phyloP scores from a whole-genome alignment of 257 asterid genomes.

The Hygrophila difformis region DNA sequence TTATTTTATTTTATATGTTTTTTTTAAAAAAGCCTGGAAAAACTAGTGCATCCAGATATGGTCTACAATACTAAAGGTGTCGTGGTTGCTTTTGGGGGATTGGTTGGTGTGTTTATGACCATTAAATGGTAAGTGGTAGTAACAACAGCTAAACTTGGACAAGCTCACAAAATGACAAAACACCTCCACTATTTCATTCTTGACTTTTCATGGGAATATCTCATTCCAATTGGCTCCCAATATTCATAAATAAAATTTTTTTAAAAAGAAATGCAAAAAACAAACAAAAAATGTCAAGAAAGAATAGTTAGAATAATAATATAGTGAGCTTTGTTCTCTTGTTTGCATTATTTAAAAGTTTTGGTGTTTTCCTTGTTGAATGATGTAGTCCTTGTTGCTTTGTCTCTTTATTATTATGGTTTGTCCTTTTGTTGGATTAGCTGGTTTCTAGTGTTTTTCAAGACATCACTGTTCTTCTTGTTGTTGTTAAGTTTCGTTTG shows the following conservation, averaged over 20 bases:
- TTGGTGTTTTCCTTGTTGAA: conserved; percentile 10
- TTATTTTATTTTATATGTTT: too few relatives aligned
- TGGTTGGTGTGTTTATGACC: conserved; percentile 17
- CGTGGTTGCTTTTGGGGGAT: conserved; percentile 23
- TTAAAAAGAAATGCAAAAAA: too few relatives aligned
- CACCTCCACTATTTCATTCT: conserved; percentile 15
- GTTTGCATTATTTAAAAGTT: not conserved
- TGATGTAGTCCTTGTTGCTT: conserved; percentile 1
- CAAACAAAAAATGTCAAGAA: not conserved
- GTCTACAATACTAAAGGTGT: too few relatives aligned
- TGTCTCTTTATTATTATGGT: conserved; percentile 32
- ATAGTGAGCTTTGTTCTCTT: conserved; percentile 14
- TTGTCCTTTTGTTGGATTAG: conserved; percentile 33
- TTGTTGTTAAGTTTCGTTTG: too few relatives aligned
- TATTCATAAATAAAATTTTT: too few relatives aligned
- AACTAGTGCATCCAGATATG: too few relatives aligned
- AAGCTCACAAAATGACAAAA: conserved; percentile 27
- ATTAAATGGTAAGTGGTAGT: conserved; percentile 35
- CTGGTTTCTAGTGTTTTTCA: conserved; percentile 19
- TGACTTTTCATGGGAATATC: conserved; percentile 18
- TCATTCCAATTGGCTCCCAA: conserved; percentile 9
- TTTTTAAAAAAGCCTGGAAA: too few relatives aligned
- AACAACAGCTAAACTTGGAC: conserved; percentile 43
- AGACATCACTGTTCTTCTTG: too few relatives aligned
- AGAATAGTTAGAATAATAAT: not conserved